phyloP scores from a whole-genome alignment of 2,329 filamentous ascomycete species.

The Penicillium sclerotigenum region DNA sequence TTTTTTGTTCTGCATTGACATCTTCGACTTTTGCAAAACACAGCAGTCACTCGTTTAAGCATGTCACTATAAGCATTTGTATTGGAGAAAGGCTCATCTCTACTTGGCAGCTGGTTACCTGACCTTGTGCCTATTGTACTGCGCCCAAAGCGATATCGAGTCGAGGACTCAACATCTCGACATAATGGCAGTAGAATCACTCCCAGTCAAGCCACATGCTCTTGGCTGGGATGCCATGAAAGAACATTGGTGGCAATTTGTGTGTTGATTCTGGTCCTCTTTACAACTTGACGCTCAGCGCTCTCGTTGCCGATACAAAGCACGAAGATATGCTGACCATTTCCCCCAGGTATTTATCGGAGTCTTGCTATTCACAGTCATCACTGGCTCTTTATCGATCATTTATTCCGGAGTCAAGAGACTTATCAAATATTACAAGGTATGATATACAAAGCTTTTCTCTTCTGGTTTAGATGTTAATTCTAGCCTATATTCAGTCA shows the following conservation, averaged over 20 bases:
- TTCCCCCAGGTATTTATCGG: conserved; percentile 34
- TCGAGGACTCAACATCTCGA: neutral
- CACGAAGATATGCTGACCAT: conserved; percentile 13
- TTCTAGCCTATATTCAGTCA: conserved; percentile 18
- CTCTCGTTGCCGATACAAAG: neutral
- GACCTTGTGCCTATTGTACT: neutral
- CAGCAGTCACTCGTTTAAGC: conserved; percentile 2
- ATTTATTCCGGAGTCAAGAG: conserved; percentile 25
- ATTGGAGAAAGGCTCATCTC: neutral
- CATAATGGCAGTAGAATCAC: conserved; percentile 27
- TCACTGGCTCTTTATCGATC: conserved; percentile 30
- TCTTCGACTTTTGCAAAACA: neutral
- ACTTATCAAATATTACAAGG: conserved; percentile 29
- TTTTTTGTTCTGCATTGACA: neutral
- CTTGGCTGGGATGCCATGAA: conserved; percentile 39
- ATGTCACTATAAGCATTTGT: conserved; percentile 1
- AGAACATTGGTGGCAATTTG: conserved; percentile 45
- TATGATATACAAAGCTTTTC: conserved; percentile 8
- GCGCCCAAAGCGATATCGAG: neutral
- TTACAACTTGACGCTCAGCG: conserved; percentile 3
- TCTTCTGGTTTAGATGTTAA: neutral
- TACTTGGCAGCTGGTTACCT: neutral
- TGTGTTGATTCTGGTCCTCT: conserved; percentile 23
- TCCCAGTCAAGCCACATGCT: conserved; percentile 22
- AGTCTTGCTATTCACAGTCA: conserved; percentile 32